Evolutionary conservation across 2,329 filamentous ascomycete species (phyloP).

Genomic region (Diaporthe velutina): DNA sequence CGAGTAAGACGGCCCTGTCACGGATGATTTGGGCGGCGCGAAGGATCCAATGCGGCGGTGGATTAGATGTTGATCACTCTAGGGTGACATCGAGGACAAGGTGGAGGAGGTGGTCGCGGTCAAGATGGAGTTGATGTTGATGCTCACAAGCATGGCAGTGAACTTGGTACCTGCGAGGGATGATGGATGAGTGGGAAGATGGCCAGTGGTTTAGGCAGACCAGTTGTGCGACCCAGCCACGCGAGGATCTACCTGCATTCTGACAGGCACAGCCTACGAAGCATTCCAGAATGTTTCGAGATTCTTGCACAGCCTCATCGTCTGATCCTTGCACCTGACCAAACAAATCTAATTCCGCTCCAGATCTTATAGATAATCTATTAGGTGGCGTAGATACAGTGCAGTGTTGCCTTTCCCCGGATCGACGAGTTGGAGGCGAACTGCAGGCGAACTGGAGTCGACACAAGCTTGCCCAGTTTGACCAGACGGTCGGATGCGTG

Average conservation of each 20-base stretch:
- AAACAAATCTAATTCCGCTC: neutral
- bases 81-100: neutral
- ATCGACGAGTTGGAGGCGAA: neutral
- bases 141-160: neutral
- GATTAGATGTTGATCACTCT: neutral
- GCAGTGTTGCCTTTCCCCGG: neutral
- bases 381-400: neutral
- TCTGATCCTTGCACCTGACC: neutral
- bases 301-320: neutral
- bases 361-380: slow-evolving; percentile 16
- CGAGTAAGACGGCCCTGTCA: neutral
- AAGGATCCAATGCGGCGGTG: slow-evolving; percentile 11
- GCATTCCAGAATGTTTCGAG: slow-evolving; percentile 31
- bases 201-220: neutral
- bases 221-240: slow-evolving; percentile 5
- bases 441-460: neutral
- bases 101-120: neutral
- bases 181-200: neutral
- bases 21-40: neutral
- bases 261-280: slow-evolving; percentile 23
- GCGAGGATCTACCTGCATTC: neutral
- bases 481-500: neutral
- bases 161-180: neutral
- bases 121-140: neutral
- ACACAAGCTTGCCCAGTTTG: neutral